These are phyloP conservation scores for Malassezia dermatis DNA, from an alignment of 1,284 basidiomycete genomes.

Conservation along the genomic window DNA sequence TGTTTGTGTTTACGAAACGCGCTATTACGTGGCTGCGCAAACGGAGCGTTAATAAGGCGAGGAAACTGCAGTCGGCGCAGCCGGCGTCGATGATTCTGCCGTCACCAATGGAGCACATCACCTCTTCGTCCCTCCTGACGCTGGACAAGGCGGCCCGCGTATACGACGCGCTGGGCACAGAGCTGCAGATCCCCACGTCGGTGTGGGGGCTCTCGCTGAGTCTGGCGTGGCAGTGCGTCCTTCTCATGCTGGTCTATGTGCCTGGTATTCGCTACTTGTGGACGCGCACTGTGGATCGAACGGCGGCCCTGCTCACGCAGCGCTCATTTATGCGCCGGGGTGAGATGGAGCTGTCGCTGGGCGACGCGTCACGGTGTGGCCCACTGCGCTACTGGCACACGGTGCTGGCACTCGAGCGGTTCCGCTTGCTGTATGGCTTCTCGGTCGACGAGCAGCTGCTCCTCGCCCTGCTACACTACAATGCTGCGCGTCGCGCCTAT, in stretches of 20 bases:
- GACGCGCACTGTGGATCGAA: neutral
- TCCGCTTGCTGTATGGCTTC: neutral
- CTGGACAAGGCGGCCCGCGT: neutral
- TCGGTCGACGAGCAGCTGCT: slow-evolving; percentile 4
- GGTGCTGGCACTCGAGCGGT: neutral
- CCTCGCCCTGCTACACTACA: neutral
- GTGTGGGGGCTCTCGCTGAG: neutral
- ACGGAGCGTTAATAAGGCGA: neutral
- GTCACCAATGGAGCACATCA: slow-evolving; percentile 5
- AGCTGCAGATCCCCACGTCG: neutral
- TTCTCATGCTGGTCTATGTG: neutral
- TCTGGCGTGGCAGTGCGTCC: neutral
- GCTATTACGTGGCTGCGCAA: neutral
- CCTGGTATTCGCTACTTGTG: neutral
- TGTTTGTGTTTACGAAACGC: slow-evolving; percentile 19
- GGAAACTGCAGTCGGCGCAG: neutral
- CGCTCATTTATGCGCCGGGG: slow-evolving; percentile 4
- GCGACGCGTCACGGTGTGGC: neutral
- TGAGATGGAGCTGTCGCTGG: slow-evolving; percentile 8
- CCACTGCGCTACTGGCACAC: neutral
- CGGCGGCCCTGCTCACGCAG: neutral
- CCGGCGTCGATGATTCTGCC: neutral
- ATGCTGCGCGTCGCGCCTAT: neutral
- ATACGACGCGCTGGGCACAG: neutral
- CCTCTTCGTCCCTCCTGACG: neutral